Evolutionary conservation across 2,329 filamentous ascomycete species (phyloP), one percentile per base, ranked within the genome.

Genomic region (Xylaria sp.): DNA sequence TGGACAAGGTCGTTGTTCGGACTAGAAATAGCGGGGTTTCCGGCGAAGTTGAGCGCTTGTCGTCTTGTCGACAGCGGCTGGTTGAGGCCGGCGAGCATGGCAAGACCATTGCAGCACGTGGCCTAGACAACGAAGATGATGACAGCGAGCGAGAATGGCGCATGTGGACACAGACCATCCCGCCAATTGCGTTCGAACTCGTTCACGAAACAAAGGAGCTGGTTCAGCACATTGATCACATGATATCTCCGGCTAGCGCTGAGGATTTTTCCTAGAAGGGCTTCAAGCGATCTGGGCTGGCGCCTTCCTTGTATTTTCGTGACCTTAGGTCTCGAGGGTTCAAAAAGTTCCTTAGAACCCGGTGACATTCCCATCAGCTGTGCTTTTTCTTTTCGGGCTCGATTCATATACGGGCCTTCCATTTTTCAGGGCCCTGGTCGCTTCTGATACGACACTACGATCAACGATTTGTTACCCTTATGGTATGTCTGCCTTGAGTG

Each of bases 181-280:
- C 90, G 9, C 90, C 90, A 1, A 86, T 94, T 66, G 90, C 90
- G n/a, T 95, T 95, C 74, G 89, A 91, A 74, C 88, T 93, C 70
- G 91, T 89, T 5, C 82, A 89, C 61, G 89, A 92, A 74, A 89
- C 88, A 55, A 94, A 93, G 78, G 90, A 90, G 71, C 76, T 91
- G 61, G 82, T 85, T 35, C 76, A 79, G 65, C 71, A 71, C n/a
- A 71, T 80, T 9, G 77, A 76, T 58, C 71, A 72, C 66, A 65
- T 78, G 57, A 71, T 69, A 30, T 63, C 72, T 63, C 69, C 68
- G 23, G 72, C 72, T 30, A 70, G 66, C 35, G 73, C 68, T 54
- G 77, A 81, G 62, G 80, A 82, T 62, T 81, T 80, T 73, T 78
- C 79, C 37, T 71, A 70, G 66, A 68, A 66, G 52, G 65, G 55